Percentiles rank a stretch among this genome's conserved stretches.
These are phyloP conservation scores for Dryas octopetala DNA, from an alignment of 306 rosid genomes.

Conservation along the genomic window DNA sequence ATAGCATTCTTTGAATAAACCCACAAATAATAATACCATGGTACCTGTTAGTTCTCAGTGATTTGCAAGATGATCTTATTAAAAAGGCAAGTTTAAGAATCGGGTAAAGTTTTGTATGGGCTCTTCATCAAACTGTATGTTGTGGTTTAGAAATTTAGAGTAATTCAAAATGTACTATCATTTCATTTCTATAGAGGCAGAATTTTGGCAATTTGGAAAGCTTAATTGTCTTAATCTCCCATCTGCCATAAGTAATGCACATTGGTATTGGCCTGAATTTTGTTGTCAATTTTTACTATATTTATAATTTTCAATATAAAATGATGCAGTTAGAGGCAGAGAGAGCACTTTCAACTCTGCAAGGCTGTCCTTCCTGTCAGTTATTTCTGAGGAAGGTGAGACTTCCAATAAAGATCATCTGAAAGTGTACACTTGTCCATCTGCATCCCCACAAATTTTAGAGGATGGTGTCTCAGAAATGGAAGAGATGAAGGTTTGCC, in stretches of 20 bases:
- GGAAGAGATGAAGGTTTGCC: slow-evolving; percentile 53
- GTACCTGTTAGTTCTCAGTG: neutral
- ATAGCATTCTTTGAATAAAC: neutral
- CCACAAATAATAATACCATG: neutral
- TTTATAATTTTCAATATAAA: slow-evolving; percentile 18
- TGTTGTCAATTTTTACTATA: neutral
- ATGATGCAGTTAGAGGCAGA: slow-evolving; percentile 59
- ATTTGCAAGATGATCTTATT: neutral
- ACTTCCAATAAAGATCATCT: slow-evolving; percentile 42
- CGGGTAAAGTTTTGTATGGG: neutral
- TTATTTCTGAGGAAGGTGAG: slow-evolving; percentile 60
- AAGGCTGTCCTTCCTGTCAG: slow-evolving; percentile 56
- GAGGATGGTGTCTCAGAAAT: slow-evolving; percentile 42
- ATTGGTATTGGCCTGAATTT: neutral
- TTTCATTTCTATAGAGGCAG: neutral
- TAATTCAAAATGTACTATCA: neutral
- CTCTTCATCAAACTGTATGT: neutral
- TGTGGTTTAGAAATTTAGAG: neutral
- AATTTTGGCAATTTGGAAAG: neutral
- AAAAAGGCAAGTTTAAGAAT: neutral
- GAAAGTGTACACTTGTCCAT: slow-evolving; percentile 48
- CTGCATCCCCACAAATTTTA: slow-evolving; percentile 42
- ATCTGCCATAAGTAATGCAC: slow-evolving; percentile 1
- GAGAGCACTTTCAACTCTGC: slow-evolving; percentile 46
- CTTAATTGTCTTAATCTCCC: neutral